Percentiles rank a stretch among this genome's conserved stretches.
phyloP scores from a whole-genome alignment of 2,329 filamentous ascomycete genomes.

The Gyromitra esculenta region DNA sequence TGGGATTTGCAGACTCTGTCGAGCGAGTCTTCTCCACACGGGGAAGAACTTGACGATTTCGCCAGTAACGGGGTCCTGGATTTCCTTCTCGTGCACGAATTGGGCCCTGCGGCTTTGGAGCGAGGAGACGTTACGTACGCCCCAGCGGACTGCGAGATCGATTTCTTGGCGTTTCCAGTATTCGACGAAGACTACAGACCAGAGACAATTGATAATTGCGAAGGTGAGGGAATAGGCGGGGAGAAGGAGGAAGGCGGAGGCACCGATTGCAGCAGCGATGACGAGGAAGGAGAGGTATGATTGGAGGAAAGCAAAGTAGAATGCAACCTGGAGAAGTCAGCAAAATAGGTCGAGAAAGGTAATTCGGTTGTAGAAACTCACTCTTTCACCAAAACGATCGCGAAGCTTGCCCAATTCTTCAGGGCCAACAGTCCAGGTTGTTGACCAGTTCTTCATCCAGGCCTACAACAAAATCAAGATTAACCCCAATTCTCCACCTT shows the following conservation, averaged over 20 bases:
- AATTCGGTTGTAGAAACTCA: constrained; percentile 52
- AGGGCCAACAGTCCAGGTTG: constrained; percentile 73
- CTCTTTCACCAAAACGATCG: constrained; percentile 78
- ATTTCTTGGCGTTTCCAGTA: constrained; percentile 95
- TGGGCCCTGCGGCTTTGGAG: constrained; percentile 81
- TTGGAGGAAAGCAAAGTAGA: constrained; percentile 95
- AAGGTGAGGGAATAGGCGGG: constrained; percentile 86
- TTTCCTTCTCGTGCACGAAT: constrained; percentile 80
- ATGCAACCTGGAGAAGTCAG: constrained; percentile 72
- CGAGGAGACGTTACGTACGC: constrained; percentile 81
- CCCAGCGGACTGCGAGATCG: constrained; percentile 87
- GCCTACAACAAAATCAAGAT: constrained; percentile 57
- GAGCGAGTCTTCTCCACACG: constrained; percentile 75
- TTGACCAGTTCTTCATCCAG: constrained; percentile 79
- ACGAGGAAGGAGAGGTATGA: constrained; percentile 86
- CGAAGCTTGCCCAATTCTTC: constrained; percentile 78
- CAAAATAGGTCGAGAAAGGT: constrained; percentile 15
- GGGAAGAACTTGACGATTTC: constrained; percentile 81
- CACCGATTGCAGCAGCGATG: constrained; percentile 82
- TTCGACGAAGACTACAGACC: constrained; percentile 89
- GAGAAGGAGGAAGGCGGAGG: constrained; percentile 80
- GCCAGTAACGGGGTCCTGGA: constrained; percentile 82
- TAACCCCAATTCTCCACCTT: constrained; percentile 6
- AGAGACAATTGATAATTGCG: constrained; percentile 79
- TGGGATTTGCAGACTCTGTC: constrained; percentile 82